These are phyloP conservation scores for Lithohypha guttulata DNA, from an alignment of 2,329 filamentous ascomycete genomes.

Conservation along the genomic window DNA sequence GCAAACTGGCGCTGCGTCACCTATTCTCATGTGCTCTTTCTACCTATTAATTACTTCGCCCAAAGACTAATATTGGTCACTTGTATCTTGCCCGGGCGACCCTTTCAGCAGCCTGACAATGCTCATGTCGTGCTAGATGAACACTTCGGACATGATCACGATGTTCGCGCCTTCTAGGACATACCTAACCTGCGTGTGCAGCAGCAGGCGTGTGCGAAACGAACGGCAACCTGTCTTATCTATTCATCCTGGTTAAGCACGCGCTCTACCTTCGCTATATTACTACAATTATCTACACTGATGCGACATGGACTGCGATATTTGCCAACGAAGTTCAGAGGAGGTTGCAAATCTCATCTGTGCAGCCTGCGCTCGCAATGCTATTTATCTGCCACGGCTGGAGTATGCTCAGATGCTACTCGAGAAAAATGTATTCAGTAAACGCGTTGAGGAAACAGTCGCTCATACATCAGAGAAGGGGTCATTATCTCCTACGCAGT, in stretches of 20 bases:
- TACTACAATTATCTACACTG: background rate
- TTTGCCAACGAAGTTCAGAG: conserved; percentile 48
- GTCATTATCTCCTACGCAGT: background rate
- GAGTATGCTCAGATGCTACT: conserved; percentile 50
- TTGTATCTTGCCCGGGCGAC: no score
- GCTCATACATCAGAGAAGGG: conserved; percentile 1
- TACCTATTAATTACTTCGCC: no score
- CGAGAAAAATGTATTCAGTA: conserved; percentile 45
- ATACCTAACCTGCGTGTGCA: conserved; percentile 11
- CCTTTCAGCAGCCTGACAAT: no score
- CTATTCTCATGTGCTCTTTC: no score
- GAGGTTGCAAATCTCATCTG: conserved; percentile 40
- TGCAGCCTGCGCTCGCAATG: conserved; percentile 57
- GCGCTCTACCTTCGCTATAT: no score
- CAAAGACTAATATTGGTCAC: no score
- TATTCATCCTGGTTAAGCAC: background rate
- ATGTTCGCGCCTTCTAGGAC: conserved; percentile 5
- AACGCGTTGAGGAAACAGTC: conserved; percentile 34
- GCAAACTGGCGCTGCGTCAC: no score
- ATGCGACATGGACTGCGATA: conserved; percentile 54
- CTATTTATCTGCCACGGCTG: conserved; percentile 54
- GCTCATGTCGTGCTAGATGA: background rate
- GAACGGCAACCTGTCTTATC: background rate
- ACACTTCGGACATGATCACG: background rate
- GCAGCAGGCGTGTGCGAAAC: conserved; percentile 16